These are phyloP conservation scores for Peronosclerospora sorghi DNA, from an alignment of 352 stramenopile species.

Conservation along the genomic window DNA sequence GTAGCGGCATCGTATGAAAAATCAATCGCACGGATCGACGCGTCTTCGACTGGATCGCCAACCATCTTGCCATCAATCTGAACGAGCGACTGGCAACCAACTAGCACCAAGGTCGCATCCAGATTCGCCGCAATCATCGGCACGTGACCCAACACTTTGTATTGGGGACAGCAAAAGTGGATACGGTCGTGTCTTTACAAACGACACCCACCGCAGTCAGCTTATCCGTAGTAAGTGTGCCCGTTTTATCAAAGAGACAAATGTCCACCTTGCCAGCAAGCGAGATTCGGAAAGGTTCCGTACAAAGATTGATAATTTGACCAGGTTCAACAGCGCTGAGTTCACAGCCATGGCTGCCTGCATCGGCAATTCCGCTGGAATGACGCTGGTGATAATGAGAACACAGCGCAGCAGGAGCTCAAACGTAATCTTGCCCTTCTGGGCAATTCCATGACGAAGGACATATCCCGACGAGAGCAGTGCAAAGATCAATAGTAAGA, in stretches of 20 bases:
- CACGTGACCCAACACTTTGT: slow-evolving; percentile 52
- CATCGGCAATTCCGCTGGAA: slow-evolving; percentile 97
- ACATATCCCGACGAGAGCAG: slow-evolving; percentile 91
- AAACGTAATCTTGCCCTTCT: slow-evolving; percentile 90
- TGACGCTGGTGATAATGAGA: slow-evolving; percentile 98
- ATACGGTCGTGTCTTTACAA: slow-evolving; percentile 51
- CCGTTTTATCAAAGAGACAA: slow-evolving; percentile 98
- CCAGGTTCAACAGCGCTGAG: slow-evolving; percentile 89
- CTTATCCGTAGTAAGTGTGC: slow-evolving; percentile 95
- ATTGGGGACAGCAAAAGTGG: slow-evolving; percentile 15
- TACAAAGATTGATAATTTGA: slow-evolving; percentile 96
- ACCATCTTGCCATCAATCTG: slow-evolving; percentile 93
- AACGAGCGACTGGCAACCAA: slow-evolving; percentile 95
- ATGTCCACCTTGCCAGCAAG: slow-evolving; percentile 93
- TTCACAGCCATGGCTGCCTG: slow-evolving; percentile 96
- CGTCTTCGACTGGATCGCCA: slow-evolving; percentile 97
- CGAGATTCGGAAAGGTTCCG: slow-evolving; percentile 97
- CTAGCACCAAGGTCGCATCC: slow-evolving; percentile 71
- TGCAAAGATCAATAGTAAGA: slow-evolving; percentile 95
- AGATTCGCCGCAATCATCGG: slow-evolving; percentile 80
- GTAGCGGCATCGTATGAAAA: slow-evolving; percentile 80
- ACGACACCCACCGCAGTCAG: slow-evolving; percentile 90
- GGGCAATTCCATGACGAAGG: slow-evolving; percentile 75
- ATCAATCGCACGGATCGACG: slow-evolving; percentile 93
- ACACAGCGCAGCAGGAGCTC: slow-evolving; percentile 96